Percentiles rank a stretch among this genome's conserved stretches.
phyloP scores from a whole-genome alignment of 1,139 yeast genomes.

The Kodamaea ohmeri region DNA sequence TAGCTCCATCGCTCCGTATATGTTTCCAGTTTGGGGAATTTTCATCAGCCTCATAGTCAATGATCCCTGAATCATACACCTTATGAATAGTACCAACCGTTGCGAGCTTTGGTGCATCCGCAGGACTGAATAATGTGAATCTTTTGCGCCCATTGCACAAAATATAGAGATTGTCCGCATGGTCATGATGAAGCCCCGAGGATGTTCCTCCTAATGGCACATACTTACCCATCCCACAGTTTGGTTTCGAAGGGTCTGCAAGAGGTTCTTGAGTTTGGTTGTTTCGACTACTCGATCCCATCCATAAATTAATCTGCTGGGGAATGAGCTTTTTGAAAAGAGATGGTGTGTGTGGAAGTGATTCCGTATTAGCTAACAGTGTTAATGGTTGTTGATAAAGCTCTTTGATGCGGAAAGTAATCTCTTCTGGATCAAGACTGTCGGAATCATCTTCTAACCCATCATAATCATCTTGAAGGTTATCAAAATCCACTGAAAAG shows the following conservation, averaged over 20 bases:
- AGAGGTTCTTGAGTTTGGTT: neutral
- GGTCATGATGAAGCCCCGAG: constrained; percentile 80
- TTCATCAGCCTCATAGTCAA: constrained; percentile 54
- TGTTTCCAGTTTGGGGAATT: constrained; percentile 58
- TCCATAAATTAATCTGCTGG: constrained; percentile 74
- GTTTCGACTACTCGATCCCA: constrained; percentile 40
- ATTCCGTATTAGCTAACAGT: constrained; percentile 25
- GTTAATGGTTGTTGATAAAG: constrained; percentile 65
- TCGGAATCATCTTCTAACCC: constrained; percentile 10
- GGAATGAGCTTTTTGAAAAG: constrained; percentile 47
- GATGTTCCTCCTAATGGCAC: constrained; percentile 59
- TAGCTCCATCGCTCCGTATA: constrained; percentile 62
- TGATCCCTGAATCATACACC: constrained; percentile 59
- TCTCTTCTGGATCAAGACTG: constrained; percentile 9
- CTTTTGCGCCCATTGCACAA: constrained; percentile 60
- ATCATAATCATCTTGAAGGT: constrained; percentile 9
- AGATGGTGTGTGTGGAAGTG: constrained; percentile 42
- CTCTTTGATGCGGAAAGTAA: constrained; percentile 32
- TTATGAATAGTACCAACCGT: constrained; percentile 58
- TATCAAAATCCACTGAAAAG: constrained; percentile 4
- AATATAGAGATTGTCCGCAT: constrained; percentile 69
- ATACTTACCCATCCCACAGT: constrained; percentile 47
- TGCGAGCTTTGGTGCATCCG: constrained; percentile 52
- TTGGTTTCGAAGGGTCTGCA: constrained; percentile 7
- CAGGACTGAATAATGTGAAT: constrained; percentile 64